Conservation (phyloP, 192 early-diverging fungal species). For the Coemansia sp. region DNA sequence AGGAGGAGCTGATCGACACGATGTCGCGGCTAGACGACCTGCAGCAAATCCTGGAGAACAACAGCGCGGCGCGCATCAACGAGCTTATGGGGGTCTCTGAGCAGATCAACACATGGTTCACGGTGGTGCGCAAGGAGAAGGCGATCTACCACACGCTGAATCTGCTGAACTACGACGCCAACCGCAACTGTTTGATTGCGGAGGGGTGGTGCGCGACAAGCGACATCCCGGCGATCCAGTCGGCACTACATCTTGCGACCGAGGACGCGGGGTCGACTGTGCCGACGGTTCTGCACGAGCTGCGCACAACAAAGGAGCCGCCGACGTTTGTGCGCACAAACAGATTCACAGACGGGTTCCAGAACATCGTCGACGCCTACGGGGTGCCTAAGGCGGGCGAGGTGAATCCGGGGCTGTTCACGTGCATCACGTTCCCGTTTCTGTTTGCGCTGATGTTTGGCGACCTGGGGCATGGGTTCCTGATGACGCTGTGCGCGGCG, state of each 20-base stretch:
- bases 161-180: constrained; percentile 90
- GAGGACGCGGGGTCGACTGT: constrained; percentile 87
- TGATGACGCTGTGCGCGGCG: constrained; percentile 75
- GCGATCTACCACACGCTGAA: constrained; percentile 97
- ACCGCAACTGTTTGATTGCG: constrained; percentile 92
- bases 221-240: constrained; percentile 79
- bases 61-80: constrained; percentile 73
- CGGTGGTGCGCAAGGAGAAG: constrained; percentile 95
- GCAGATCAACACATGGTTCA: constrained; percentile 84
- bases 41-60: constrained; percentile 79
- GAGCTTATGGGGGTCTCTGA: constrained; percentile 87
- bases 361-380: constrained; percentile 96
- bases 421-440: constrained; percentile 98
- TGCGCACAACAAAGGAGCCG: constrained; percentile 82
- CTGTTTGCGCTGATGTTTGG: constrained; percentile 99
- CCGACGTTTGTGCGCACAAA: constrained; percentile 96
- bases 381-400: constrained; percentile 95
- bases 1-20: constrained; percentile 77
- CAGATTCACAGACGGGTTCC: constrained; percentile 96
- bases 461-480: constrained; percentile 93
- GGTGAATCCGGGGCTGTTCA: constrained; percentile 98
- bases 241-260: constrained; percentile 80
- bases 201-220: constrained; percentile 98
- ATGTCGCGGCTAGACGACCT: constrained; percentile 88
- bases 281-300: constrained; percentile 82